phyloP scores from a whole-genome alignment of 495 filamentous ascomycete genomes.

The Penicillium chermesinum region DNA sequence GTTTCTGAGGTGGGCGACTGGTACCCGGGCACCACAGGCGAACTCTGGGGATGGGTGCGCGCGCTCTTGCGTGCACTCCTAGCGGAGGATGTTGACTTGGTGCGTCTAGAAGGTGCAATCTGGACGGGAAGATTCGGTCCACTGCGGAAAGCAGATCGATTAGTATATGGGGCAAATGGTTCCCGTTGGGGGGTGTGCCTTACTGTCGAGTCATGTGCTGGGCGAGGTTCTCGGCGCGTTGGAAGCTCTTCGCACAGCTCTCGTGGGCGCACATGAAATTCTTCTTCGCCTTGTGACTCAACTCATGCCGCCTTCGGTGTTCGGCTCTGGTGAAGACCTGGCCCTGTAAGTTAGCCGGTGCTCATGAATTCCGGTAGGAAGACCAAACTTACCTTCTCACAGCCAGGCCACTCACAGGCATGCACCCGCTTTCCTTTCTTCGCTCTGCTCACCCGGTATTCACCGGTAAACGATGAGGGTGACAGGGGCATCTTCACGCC shows the following conservation, averaged over 20 bases:
- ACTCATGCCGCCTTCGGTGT: conserved; percentile 76
- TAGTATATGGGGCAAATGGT: neutral
- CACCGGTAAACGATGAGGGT: conserved; percentile 55
- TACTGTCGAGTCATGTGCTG: conserved; percentile 83
- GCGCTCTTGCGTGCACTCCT: neutral
- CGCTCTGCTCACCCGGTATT: conserved; percentile 70
- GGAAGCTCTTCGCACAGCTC: conserved; percentile 76
- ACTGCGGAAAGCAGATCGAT: neutral
- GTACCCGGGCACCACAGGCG: neutral
- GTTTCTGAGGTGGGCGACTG: neutral
- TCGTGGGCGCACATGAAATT: conserved; percentile 59
- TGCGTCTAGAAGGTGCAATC: neutral
- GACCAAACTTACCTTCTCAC: conserved; percentile 51
- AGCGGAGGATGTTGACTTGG: conserved; percentile 5
- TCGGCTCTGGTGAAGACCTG: conserved; percentile 82
- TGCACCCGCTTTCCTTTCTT: conserved; percentile 82
- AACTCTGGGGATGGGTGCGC: neutral
- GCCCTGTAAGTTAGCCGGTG: too few relatives aligned
- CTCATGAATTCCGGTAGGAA: conserved; percentile 4
- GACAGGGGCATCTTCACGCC: conserved; percentile 8
- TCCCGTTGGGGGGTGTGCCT: conserved; percentile 22
- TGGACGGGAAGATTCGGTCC: neutral
- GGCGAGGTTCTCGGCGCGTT: conserved; percentile 69
- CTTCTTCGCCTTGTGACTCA: conserved; percentile 72
- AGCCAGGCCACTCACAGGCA: conserved; percentile 57